These are phyloP conservation scores for Plectosphaerella sp. DNA, from an alignment of 2,329 filamentous ascomycete species.

Conservation along the genomic window DNA sequence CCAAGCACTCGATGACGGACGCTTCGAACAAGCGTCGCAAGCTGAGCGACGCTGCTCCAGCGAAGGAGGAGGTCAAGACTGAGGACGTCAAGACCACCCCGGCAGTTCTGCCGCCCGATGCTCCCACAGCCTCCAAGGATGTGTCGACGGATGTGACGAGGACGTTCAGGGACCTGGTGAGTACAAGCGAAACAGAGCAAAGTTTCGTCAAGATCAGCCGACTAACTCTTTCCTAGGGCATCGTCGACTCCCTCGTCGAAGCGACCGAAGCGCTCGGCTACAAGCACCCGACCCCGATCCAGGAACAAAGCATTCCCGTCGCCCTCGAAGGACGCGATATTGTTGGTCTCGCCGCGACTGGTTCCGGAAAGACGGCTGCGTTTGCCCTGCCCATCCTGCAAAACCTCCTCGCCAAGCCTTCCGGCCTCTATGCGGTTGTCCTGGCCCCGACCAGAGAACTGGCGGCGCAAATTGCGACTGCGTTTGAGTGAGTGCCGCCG, in stretches of 20 bases:
- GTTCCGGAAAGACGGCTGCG: conserved; percentile 91
- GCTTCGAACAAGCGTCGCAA: neutral
- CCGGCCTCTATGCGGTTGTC: conserved; percentile 81
- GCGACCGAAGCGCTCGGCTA: conserved; percentile 80
- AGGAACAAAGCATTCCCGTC: conserved; percentile 75
- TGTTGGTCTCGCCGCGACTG: conserved; percentile 92
- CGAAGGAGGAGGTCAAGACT: neutral
- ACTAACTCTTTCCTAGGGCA: conserved; percentile 48
- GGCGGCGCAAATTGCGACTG: conserved; percentile 83
- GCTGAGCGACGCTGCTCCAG: neutral
- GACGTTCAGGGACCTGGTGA: conserved; percentile 62
- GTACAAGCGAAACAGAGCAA: conserved; percentile 5
- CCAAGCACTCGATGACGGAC: neutral
- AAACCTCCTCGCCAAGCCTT: conserved; percentile 81
- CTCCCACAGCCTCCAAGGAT: conserved; percentile 13
- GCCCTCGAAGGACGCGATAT: conserved; percentile 80
- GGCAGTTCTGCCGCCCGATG: neutral
- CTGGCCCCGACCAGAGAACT: conserved; percentile 91
- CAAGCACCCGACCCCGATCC: conserved; percentile 84
- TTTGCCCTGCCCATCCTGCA: conserved; percentile 93
- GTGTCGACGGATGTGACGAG: conserved; percentile 35
- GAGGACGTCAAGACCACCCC: neutral
- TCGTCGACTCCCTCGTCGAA: conserved; percentile 84
- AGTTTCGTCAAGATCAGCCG: neutral
- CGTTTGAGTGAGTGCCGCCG: conserved; percentile 55